Evolutionary conservation across 306 rosid genomes (phyloP), one percentile per base, ranked within the genome.

Genomic region (Luffa acutangula): DNA sequence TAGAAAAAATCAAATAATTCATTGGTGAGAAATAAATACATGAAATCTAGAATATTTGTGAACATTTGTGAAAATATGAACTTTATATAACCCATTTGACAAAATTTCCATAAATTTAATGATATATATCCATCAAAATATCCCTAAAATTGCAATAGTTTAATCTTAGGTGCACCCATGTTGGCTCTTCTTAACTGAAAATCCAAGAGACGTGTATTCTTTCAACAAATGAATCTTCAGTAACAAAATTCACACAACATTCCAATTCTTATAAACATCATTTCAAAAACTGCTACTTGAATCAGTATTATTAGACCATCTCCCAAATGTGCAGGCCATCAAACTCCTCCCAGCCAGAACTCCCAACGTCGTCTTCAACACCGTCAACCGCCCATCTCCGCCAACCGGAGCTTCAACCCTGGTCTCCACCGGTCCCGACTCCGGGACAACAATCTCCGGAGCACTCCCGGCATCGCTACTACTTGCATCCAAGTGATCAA

Each of bases 401-500:
- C 3, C 18, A 2, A 48, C 77, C 13, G 59, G 42, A 46, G 77
- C 77, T 25, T 6, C 77, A 17, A 48, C 58, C 12, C 41, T 39
- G 3, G 57, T 48, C 36, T 45, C 77, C 41, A 72, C 6, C 77
- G 1, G 77, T 34, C 58, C 13, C 11, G 54, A 14, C 42, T 72
- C 77, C 7, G 10, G n/a, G 9, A 62, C 20, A 31, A 17, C 80
- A 2, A n/a, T 45, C 14, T 77, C 80, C 31, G 13, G 54, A 77
- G 54, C 75, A 25, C 77, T 31, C 71, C 82, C 83, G 62, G 81
- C 15, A 46, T 73, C 77, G 80, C 81, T 84, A 39, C 78, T 70
- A 53, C 73, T 82, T 8, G 83, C 90, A 78, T 86, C 94, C 81
- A 88, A 80, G 8, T 79, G 80, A 54, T 81, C 89, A 79, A 75